phyloP scores from a whole-genome alignment of 2,329 filamentous ascomycete genomes.

The Chaetothyriales sp. region DNA sequence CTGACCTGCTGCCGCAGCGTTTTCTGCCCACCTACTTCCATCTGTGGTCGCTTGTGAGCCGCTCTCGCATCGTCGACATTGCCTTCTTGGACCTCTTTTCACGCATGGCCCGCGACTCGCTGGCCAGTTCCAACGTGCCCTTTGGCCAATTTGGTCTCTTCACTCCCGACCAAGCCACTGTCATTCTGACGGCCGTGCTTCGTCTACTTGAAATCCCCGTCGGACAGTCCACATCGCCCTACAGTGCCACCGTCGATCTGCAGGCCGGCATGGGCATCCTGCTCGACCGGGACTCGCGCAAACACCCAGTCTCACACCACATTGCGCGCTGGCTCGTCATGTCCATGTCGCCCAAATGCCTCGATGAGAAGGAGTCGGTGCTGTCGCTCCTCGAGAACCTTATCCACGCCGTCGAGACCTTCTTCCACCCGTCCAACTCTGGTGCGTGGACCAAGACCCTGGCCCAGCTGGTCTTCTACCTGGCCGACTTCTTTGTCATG shows the following conservation, averaged over 20 bases:
- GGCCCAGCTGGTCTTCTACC: conserved; percentile 77
- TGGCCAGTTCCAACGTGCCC: conserved; percentile 57
- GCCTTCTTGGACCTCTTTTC: conserved; percentile 84
- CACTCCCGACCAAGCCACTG: conserved; percentile 75
- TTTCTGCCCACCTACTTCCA: conserved; percentile 93
- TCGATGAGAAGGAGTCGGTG: conserved; percentile 63
- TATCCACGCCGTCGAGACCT: conserved; percentile 90
- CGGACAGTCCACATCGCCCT: conserved; percentile 85
- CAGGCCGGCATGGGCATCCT: conserved; percentile 69
- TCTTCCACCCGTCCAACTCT: conserved; percentile 96
- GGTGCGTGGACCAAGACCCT: conserved; percentile 82
- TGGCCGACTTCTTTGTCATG: conserved; percentile 92
- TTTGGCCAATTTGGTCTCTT: conserved; percentile 85
- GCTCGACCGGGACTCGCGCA: conserved; percentile 82
- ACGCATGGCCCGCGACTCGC: conserved; percentile 66
- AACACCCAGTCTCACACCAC: conserved; percentile 81
- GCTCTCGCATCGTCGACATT: conserved; percentile 74
- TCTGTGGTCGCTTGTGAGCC: conserved; percentile 81
- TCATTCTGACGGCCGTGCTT: conserved; percentile 83
- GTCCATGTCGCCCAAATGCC: conserved; percentile 72
- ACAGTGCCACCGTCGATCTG: conserved; percentile 64
- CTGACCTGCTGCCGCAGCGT: conserved; percentile 69
- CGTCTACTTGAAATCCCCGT: conserved; percentile 89
- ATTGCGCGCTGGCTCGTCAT: conserved; percentile 87
- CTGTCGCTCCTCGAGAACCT: conserved; percentile 75